phyloP scores from a whole-genome alignment of 2,329 filamentous ascomycete genomes.

The Spiromastix sp. region DNA sequence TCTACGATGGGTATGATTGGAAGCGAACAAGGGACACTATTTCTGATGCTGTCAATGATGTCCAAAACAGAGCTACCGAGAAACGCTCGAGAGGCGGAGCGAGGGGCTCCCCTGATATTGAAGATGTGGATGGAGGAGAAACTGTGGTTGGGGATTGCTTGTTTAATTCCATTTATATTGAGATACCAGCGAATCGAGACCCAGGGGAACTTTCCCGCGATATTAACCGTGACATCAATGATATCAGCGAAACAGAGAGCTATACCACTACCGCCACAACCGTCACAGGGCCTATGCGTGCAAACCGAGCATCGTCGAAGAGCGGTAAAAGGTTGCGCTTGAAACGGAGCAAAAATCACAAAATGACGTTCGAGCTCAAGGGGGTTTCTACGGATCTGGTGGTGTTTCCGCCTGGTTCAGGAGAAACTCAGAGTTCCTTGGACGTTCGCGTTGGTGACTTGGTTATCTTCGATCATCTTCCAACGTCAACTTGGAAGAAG shows the following conservation, averaged over 20 bases:
- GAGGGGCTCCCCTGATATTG: conserved; percentile 41
- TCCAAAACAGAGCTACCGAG: conserved; percentile 74
- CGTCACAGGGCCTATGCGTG: conserved; percentile 26
- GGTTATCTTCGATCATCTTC: conserved; percentile 88
- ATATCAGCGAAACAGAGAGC: conserved; percentile 83
- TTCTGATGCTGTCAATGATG: conserved; percentile 74
- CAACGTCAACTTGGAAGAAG: conserved; percentile 95
- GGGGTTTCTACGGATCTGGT: conserved; percentile 76
- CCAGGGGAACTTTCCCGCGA: conserved; percentile 69
- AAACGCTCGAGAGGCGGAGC: conserved; percentile 51
- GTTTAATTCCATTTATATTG: conserved; percentile 98
- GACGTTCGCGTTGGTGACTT: conserved; percentile 74
- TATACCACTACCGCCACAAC: conserved; percentile 65
- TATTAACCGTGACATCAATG: conserved; percentile 83
- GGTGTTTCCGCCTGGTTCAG: conserved; percentile 62
- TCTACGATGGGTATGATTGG: conserved; percentile 98
- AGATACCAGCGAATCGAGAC: conserved; percentile 76
- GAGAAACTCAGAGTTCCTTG: conserved; percentile 78
- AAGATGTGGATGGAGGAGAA: conserved; percentile 63
- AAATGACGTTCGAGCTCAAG: conserved; percentile 87
- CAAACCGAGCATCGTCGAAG: conserved; percentile 20
- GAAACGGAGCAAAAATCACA: conserved; percentile 78
- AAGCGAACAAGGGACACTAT: conserved; percentile 75
- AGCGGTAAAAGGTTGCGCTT: conserved; percentile 58
- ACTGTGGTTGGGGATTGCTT: conserved; percentile 87